A percentile compares a stretch with the other conserved stretches of the same genome.
Evolutionary conservation across 495 filamentous ascomycete species (phyloP).

Genomic region (Aspergillus heteromorphus): DNA sequence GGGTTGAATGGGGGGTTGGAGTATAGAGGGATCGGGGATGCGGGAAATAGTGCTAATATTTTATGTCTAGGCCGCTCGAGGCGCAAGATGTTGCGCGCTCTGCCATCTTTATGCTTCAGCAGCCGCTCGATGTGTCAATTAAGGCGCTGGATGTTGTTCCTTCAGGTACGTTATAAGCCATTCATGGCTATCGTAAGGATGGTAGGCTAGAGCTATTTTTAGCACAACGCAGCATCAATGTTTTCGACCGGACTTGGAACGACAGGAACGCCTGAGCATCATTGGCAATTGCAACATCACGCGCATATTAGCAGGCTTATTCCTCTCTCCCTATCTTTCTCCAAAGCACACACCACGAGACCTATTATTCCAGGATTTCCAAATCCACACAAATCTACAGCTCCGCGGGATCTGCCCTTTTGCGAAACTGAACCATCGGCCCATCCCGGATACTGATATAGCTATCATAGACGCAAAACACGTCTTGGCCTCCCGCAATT

Average conservation of each 20-base stretch:
- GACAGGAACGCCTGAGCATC: slow-evolving; percentile 7
- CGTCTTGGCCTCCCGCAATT: background rate
- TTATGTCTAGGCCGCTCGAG: slow-evolving; percentile 17
- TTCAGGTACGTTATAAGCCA: slow-evolving; percentile 20
- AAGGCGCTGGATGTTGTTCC: slow-evolving; percentile 37
- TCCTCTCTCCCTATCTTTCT: background rate
- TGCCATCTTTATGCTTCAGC: slow-evolving; percentile 27
- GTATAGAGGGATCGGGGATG: too few species aligned
- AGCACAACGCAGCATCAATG: slow-evolving; percentile 23
- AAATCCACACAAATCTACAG: too few species aligned
- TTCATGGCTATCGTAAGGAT: too few species aligned
- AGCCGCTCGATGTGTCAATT: slow-evolving; percentile 22
- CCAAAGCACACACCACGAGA: too few species aligned
- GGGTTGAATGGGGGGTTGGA: too few species aligned
- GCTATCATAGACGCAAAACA: slow-evolving; percentile 3
- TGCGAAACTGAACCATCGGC: slow-evolving; percentile 5
- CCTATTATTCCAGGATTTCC: too few species aligned
- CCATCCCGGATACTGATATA: slow-evolving; percentile 9
- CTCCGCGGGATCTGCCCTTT: too few species aligned
- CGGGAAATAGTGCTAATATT: background rate
- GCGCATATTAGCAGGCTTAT: background rate
- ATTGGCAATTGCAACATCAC: background rate
- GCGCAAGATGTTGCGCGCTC: slow-evolving; percentile 27
- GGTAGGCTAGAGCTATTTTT: background rate
- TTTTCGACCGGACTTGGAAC: slow-evolving; percentile 25